Conservation (phyloP, 257 asterid genomes). For the Dorcoceras hygrometricum region DNA sequence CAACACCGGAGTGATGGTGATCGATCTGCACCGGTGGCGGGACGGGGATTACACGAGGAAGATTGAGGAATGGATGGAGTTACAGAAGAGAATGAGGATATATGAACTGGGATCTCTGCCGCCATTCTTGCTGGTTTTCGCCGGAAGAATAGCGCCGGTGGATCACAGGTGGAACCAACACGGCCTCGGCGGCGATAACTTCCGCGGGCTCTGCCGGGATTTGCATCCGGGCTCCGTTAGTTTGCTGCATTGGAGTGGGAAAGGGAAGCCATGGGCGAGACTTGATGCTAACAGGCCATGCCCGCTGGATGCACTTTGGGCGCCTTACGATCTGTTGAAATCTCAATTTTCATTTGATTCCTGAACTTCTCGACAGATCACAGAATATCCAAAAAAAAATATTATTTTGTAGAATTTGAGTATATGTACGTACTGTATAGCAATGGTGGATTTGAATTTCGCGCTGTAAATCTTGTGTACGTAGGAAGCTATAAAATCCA, state of each 20-base stretch:
- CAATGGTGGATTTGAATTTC: neutral
- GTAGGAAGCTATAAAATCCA: neutral
- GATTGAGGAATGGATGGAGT: constrained; percentile 22
- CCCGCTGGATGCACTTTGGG: constrained; percentile 21
- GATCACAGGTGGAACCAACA: constrained; percentile 17
- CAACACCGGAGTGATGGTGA: constrained; percentile 25
- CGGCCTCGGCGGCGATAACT: constrained; percentile 16
- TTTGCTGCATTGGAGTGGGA: constrained; percentile 20
- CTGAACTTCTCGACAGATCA: constrained; percentile 17
- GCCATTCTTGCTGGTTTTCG: constrained; percentile 24
- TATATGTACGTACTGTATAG: neutral
- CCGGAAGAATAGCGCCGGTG: constrained; percentile 17
- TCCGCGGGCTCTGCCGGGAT: constrained; percentile 15
- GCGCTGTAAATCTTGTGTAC: neutral
- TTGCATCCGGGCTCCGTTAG: constrained; percentile 16
- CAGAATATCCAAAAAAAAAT: neutral
- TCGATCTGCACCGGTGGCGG: constrained; percentile 20
- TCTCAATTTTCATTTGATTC: constrained; percentile 46
- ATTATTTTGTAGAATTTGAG: neutral
- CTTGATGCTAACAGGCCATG: constrained; percentile 21
- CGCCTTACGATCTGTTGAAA: constrained; percentile 32
- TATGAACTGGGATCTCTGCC: constrained; percentile 22
- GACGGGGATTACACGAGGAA: constrained; percentile 18
- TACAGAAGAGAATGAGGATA: constrained; percentile 23
- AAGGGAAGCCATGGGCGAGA: constrained; percentile 19